Percentiles rank a stretch among this genome's conserved stretches.
These are phyloP conservation scores for Aspergillus quadricinctus DNA, from an alignment of 2,329 filamentous ascomycete species.

Conservation along the genomic window DNA sequence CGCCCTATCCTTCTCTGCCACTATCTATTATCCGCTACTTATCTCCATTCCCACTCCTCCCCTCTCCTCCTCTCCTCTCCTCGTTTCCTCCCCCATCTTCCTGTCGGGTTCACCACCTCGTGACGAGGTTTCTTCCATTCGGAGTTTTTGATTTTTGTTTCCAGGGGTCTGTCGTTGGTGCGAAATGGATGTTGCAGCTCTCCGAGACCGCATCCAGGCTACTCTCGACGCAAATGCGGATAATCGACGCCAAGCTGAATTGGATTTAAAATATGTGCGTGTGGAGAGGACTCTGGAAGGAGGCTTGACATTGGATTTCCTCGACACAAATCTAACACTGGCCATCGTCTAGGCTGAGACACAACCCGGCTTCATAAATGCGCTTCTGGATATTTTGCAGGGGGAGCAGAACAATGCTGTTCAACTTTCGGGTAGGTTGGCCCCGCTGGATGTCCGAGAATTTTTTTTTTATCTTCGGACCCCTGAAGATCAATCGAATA, in stretches of 20 bases:
- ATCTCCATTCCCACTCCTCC: slow-evolving; percentile 2
- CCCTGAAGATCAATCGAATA: slow-evolving; percentile 14
- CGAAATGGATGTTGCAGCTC: slow-evolving; percentile 57
- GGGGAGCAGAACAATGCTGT: slow-evolving; percentile 80
- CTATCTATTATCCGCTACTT: slow-evolving; percentile 18
- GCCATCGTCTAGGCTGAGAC: slow-evolving; percentile 68
- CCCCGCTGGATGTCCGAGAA: slow-evolving; percentile 1
- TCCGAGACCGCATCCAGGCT: slow-evolving; percentile 60
- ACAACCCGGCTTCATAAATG: slow-evolving; percentile 83
- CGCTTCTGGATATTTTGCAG: slow-evolving; percentile 84
- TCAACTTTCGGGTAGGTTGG: slow-evolving; percentile 75
- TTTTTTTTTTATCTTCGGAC: slow-evolving; percentile 7
- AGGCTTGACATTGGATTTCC: slow-evolving; percentile 11
- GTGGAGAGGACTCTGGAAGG: slow-evolving; percentile 6
- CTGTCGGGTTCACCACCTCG: slow-evolving; percentile 13
- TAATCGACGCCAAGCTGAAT: slow-evolving; percentile 58
- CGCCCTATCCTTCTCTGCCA: slow-evolving; percentile 10
- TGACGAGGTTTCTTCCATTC: slow-evolving; percentile 20
- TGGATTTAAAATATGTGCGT: slow-evolving; percentile 61
- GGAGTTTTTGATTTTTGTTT: slow-evolving; percentile 26
- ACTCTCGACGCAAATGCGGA: slow-evolving; percentile 61
- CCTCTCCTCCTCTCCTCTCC: not conserved
- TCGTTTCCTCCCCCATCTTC: not conserved
- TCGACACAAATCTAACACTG: slow-evolving; percentile 1
- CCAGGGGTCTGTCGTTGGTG: slow-evolving; percentile 30